Percentiles rank a stretch among this genome's conserved stretches.
Conservation (phyloP, 2,329 filamentous ascomycete species). For the Exophiala xenobiotica region DNA sequence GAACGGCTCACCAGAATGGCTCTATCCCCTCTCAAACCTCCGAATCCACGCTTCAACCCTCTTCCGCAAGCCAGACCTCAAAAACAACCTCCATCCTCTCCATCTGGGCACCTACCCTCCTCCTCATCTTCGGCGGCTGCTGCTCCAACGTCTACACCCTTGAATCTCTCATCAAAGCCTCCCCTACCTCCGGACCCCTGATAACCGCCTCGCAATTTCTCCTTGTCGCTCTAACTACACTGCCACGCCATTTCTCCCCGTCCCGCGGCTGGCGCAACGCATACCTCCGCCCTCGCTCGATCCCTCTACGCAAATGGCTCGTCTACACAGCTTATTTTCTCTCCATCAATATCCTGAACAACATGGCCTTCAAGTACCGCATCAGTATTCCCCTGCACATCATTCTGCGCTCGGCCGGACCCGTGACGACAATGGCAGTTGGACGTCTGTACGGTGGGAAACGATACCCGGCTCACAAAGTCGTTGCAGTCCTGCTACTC, state of each 20-base stretch:
- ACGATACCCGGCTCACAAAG: slow-evolving; percentile 74
- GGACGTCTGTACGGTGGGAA: slow-evolving; percentile 79
- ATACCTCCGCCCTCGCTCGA: slow-evolving; percentile 72
- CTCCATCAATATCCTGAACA: slow-evolving; percentile 91
- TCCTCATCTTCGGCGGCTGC: slow-evolving; percentile 91
- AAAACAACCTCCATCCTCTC: slow-evolving; percentile 15
- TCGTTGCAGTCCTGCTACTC: slow-evolving; percentile 76
- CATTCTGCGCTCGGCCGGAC: slow-evolving; percentile 90
- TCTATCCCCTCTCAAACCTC: not conserved
- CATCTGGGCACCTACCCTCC: slow-evolving; percentile 57
- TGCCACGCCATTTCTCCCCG: slow-evolving; percentile 69
- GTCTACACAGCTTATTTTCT: slow-evolving; percentile 90
- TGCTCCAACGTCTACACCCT: slow-evolving; percentile 96
- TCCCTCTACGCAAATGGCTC: slow-evolving; percentile 81
- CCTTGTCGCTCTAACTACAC: slow-evolving; percentile 76
- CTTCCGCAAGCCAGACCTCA: not conserved
- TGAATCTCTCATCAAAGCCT: slow-evolving; percentile 89
- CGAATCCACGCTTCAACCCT: not conserved
- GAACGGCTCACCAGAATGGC: not conserved
- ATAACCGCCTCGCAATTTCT: slow-evolving; percentile 87
- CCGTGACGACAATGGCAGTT: slow-evolving; percentile 92
- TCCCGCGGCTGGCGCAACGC: slow-evolving; percentile 59
- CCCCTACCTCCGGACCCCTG: slow-evolving; percentile 78
- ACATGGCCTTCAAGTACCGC: slow-evolving; percentile 94
- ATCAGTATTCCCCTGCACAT: slow-evolving; percentile 97